A percentile compares a stretch with the other conserved stretches of the same genome.
Evolutionary conservation across 1,139 yeast species (phyloP).

Genomic region (Diutina ranongensis): DNA sequence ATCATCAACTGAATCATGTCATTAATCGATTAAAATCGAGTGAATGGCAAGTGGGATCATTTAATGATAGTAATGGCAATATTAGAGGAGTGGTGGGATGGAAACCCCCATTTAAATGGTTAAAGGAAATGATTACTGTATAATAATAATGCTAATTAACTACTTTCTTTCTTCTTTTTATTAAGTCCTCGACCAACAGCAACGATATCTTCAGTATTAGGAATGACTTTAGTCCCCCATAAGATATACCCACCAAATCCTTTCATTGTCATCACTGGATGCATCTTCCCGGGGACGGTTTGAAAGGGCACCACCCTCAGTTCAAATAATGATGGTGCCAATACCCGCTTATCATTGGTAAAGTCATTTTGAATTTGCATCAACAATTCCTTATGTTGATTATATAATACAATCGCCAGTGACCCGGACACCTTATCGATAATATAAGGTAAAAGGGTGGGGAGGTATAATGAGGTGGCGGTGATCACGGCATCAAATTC

Average conservation of each 20-base stretch:
- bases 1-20: slow-evolving; percentile 19
- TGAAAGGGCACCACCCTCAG: slow-evolving; percentile 81
- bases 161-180: slow-evolving; percentile 11
- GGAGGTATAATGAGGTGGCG: slow-evolving; percentile 62
- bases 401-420: slow-evolving; percentile 72
- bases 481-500: slow-evolving; percentile 70
- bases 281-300: slow-evolving; percentile 87
- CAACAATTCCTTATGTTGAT: slow-evolving; percentile 69
- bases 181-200: slow-evolving; percentile 45
- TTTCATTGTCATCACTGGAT: slow-evolving; percentile 89
- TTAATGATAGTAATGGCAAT: slow-evolving; percentile 20
- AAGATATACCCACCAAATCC: slow-evolving; percentile 88
- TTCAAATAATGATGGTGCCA: slow-evolving; percentile 79
- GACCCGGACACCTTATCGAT: slow-evolving; percentile 73
- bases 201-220: slow-evolving; percentile 41
- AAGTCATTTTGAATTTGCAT: slow-evolving; percentile 63
- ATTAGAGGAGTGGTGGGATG: slow-evolving; percentile 32
- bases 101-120: slow-evolving; percentile 9
- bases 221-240: slow-evolving; percentile 72
- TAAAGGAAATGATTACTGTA: neutral
- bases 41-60: slow-evolving; percentile 19
- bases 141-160: neutral
- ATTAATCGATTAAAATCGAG: slow-evolving; percentile 7
- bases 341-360: slow-evolving; percentile 51
- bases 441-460: slow-evolving; percentile 50